A percentile compares a stretch with the other conserved stretches of the same genome.
These are phyloP conservation scores for Hydnomerulius pinastri DNA, from an alignment of 768 basidiomycete species.

Conservation along the genomic window DNA sequence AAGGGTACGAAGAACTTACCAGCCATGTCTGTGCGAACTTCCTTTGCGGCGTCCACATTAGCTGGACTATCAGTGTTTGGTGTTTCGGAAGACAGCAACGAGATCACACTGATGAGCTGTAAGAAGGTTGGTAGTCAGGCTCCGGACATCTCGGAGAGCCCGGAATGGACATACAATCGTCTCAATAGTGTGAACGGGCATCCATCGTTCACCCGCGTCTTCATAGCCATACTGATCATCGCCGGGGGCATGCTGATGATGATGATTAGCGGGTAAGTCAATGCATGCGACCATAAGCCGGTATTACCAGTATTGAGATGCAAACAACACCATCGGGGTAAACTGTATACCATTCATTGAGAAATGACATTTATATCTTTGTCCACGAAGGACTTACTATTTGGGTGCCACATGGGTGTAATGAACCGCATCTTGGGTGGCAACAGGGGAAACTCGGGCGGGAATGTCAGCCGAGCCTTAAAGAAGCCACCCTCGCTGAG, in stretches of 20 bases:
- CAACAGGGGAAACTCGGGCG: slow-evolving; percentile 83
- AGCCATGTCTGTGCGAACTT: slow-evolving; percentile 65
- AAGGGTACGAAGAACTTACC: slow-evolving; percentile 41
- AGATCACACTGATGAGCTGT: slow-evolving; percentile 95
- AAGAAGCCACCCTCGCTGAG: slow-evolving; percentile 93
- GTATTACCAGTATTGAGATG: slow-evolving; percentile 86
- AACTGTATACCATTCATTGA: slow-evolving; percentile 49
- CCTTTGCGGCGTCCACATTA: slow-evolving; percentile 94
- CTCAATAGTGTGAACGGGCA: slow-evolving; percentile 96
- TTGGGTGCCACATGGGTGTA: slow-evolving; percentile 97
- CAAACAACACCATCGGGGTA: slow-evolving; percentile 93
- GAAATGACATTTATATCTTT: neutral
- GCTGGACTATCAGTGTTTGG: slow-evolving; percentile 94
- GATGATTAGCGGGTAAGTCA: slow-evolving; percentile 4
- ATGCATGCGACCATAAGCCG: neutral
- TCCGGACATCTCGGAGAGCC: neutral
- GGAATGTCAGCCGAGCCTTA: slow-evolving; percentile 88
- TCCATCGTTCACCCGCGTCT: slow-evolving; percentile 95
- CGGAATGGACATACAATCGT: slow-evolving; percentile 69
- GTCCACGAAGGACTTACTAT: slow-evolving; percentile 59
- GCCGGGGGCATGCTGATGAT: slow-evolving; percentile 82
- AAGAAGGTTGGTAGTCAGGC: slow-evolving; percentile 3
- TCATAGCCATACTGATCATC: slow-evolving; percentile 98
- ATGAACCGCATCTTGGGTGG: slow-evolving; percentile 97
- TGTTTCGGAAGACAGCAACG: slow-evolving; percentile 86